These are phyloP conservation scores for Euryodendron excelsum DNA, from an alignment of 148 eudicot species.

Conservation along the genomic window DNA sequence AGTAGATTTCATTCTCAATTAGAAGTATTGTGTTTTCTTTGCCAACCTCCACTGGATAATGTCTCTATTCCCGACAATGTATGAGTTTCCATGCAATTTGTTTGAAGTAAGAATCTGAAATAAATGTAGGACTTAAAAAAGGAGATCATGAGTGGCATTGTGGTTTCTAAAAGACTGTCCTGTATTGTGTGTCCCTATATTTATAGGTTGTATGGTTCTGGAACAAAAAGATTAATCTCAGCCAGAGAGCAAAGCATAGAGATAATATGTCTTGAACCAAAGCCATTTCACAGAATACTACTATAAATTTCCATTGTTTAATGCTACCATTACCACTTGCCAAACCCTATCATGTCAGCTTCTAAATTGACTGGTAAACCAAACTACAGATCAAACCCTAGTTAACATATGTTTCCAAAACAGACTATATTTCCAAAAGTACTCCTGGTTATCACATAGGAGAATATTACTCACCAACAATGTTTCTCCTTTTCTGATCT, in stretches of 20 bases:
- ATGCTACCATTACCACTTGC: background rate
- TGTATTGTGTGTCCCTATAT: background rate
- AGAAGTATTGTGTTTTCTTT: background rate
- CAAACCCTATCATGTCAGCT: constrained; percentile 1
- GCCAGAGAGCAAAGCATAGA: background rate
- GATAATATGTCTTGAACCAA: background rate
- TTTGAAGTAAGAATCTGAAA: too few relatives aligned
- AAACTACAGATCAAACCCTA: background rate
- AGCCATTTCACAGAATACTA: background rate
- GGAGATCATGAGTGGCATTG: too few relatives aligned
- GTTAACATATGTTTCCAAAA: background rate
- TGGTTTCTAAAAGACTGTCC: background rate
- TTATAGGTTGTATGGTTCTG: background rate
- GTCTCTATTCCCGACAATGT: too few relatives aligned
- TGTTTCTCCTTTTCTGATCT: constrained; percentile 38
- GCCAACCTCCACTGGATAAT: too few relatives aligned
- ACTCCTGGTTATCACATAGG: background rate
- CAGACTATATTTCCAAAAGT: background rate
- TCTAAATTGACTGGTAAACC: background rate
- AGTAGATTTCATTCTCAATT: background rate
- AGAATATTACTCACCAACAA: constrained; percentile 40
- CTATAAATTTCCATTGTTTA: background rate
- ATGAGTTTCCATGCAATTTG: too few relatives aligned
- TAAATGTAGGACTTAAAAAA: too few relatives aligned
- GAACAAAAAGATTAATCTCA: background rate